Conservation (phyloP, 495 filamentous ascomycete species). For the Podospora comata region DNA sequence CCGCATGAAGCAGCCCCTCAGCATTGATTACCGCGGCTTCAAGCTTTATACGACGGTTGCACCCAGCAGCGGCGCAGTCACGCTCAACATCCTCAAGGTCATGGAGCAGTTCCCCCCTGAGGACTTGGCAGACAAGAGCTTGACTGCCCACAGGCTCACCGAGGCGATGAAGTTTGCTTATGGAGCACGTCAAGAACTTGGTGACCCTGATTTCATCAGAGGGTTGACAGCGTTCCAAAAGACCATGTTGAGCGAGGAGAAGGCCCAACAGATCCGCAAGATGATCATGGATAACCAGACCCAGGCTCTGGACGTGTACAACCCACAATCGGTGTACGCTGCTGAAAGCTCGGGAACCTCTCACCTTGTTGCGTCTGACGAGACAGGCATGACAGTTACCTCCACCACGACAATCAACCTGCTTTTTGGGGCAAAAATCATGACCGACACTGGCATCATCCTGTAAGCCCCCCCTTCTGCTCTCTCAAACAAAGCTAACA, state of each 20-base stretch:
- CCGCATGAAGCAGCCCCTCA: slow-evolving; percentile 55
- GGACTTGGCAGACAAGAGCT: slow-evolving; percentile 30
- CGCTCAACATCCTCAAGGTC: slow-evolving; percentile 70
- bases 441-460: slow-evolving; percentile 77
- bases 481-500: background rate
- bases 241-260: slow-evolving; percentile 60
- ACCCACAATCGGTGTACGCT: slow-evolving; percentile 48
- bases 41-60: slow-evolving; percentile 65
- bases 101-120: slow-evolving; percentile 64
- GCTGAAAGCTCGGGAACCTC: slow-evolving; percentile 64
- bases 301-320: slow-evolving; percentile 65
- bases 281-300: slow-evolving; percentile 70
- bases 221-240: slow-evolving; percentile 48
- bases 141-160: slow-evolving; percentile 73
- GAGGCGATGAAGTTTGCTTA: slow-evolving; percentile 89
- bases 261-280: slow-evolving; percentile 54
- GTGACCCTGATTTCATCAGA: slow-evolving; percentile 71
- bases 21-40: slow-evolving; percentile 69
- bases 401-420: slow-evolving; percentile 82
- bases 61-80: slow-evolving; percentile 71
- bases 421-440: slow-evolving; percentile 71
- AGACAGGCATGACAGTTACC: slow-evolving; percentile 64
- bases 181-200: slow-evolving; percentile 64
- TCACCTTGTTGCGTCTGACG: slow-evolving; percentile 69
- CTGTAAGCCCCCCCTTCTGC: slow-evolving; percentile 5